These are phyloP conservation scores for Grosmannia clavigera DNA, from an alignment of 2,329 filamentous ascomycete genomes.

Conservation along the genomic window DNA sequence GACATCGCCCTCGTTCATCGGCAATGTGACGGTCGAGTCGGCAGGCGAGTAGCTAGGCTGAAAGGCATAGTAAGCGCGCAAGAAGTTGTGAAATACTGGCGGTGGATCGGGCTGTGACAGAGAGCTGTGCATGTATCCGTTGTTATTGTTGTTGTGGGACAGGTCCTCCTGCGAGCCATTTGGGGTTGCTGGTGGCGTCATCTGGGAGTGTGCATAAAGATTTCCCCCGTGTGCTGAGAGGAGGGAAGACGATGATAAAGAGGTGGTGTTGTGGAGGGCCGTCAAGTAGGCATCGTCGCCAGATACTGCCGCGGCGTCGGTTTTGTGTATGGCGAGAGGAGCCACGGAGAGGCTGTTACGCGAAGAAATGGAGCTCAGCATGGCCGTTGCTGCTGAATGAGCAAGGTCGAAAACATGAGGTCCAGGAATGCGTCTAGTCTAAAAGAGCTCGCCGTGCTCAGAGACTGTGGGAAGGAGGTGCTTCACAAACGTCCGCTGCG, in stretches of 20 bases:
- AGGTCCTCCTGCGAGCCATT: slow-evolving; percentile 53
- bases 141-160: slow-evolving; percentile 17
- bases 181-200: slow-evolving; percentile 68
- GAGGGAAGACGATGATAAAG: slow-evolving; percentile 56
- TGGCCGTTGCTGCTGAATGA: slow-evolving; percentile 27
- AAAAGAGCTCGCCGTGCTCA: not conserved
- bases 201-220: slow-evolving; percentile 42
- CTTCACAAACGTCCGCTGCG: not conserved
- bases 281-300: slow-evolving; percentile 21
- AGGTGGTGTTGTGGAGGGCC: slow-evolving; percentile 53
- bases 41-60: slow-evolving; percentile 63
- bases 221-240: slow-evolving; percentile 18
- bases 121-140: not conserved
- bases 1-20: slow-evolving; percentile 81
- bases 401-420: slow-evolving; percentile 10
- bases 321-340: slow-evolving; percentile 42
- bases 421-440: not conserved
- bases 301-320: slow-evolving; percentile 16
- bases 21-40: slow-evolving; percentile 79
- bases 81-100: slow-evolving; percentile 80
- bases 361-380: slow-evolving; percentile 33
- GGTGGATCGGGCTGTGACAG: slow-evolving; percentile 26
- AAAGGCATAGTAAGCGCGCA: slow-evolving; percentile 90
- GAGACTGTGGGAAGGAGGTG: not conserved
- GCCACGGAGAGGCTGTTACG: slow-evolving; percentile 50